Evolutionary conservation across 805 yeast species (phyloP).

Genomic region (Kodamaea lidongshanica): DNA sequence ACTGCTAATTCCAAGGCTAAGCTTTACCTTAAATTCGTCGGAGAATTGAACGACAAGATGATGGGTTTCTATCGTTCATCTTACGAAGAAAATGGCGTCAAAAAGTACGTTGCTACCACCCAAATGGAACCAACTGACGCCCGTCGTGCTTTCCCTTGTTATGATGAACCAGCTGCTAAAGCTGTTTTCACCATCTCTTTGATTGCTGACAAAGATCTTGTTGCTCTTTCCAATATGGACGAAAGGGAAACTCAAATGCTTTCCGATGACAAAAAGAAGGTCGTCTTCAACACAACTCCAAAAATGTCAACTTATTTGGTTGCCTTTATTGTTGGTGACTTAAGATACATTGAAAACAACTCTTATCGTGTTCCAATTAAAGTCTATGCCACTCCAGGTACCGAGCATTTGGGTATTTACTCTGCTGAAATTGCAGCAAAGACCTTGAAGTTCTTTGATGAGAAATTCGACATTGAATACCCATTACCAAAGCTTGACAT

Average conservation of each 20-base stretch:
- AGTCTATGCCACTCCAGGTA: slow-evolving; percentile 76
- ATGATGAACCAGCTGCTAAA: slow-evolving; percentile 78
- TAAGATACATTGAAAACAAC: slow-evolving; percentile 62
- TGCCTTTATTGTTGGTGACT: slow-evolving; percentile 78
- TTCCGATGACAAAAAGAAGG: slow-evolving; percentile 45
- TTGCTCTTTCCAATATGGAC: slow-evolving; percentile 68
- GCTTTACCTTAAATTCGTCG: slow-evolving; percentile 49
- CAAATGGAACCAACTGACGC: slow-evolving; percentile 87
- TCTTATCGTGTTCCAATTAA: slow-evolving; percentile 69
- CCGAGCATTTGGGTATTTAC: slow-evolving; percentile 62
- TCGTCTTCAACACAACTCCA: slow-evolving; percentile 69
- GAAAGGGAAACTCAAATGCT: slow-evolving; percentile 41
- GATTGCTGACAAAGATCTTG: slow-evolving; percentile 48
- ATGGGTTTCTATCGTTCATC: slow-evolving; percentile 75
- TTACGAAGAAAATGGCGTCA: slow-evolving; percentile 55
- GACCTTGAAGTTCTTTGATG: slow-evolving; percentile 66
- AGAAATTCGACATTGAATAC: slow-evolving; percentile 67
- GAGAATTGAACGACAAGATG: slow-evolving; percentile 69
- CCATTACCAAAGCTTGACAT: slow-evolving; percentile 77
- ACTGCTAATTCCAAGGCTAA: slow-evolving; percentile 34
- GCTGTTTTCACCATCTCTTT: slow-evolving; percentile 64
- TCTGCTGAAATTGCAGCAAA: slow-evolving; percentile 72
- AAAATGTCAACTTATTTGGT: slow-evolving; percentile 79
- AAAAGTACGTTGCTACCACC: slow-evolving; percentile 71
- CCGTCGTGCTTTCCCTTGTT: slow-evolving; percentile 81